Evolutionary conservation across 2,329 filamentous ascomycete species (phyloP).

Genomic region (Fusarium coffeatum): DNA sequence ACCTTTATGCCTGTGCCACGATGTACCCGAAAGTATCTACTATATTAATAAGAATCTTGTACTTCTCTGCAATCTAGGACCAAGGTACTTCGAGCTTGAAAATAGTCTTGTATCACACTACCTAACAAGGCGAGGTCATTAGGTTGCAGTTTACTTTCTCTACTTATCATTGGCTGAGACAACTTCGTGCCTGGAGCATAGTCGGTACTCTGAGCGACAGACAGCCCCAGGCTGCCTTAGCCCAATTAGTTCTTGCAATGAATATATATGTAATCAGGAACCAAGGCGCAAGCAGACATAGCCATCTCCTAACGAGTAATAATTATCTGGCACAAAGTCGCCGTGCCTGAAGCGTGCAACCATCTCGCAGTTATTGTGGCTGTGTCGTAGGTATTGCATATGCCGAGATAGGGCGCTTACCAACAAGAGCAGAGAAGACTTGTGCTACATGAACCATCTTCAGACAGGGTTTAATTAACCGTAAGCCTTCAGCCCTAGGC

Average conservation of each 20-base stretch:
- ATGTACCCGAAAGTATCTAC: too few species aligned
- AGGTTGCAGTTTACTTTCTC: neutral
- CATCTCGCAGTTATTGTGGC: conserved; percentile 1
- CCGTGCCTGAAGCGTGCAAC: neutral
- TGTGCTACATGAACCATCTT: neutral
- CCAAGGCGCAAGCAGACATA: conserved; percentile 1
- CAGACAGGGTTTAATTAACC: neutral
- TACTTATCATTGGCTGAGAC: neutral
- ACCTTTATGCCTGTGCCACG: neutral
- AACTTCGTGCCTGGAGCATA: neutral
- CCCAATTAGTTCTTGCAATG: neutral
- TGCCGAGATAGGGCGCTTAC: conserved; percentile 7
- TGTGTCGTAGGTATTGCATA: conserved; percentile 9
- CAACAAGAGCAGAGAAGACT: conserved; percentile 9
- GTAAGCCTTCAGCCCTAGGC: neutral
- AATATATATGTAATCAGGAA: neutral
- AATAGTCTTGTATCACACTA: neutral
- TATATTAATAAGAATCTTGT: neutral
- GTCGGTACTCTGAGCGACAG: neutral
- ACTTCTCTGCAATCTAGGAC: neutral
- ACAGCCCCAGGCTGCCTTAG: neutral
- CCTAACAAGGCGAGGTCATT: neutral
- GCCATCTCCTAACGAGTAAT: neutral
- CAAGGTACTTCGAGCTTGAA: neutral
- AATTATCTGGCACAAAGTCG: neutral